phyloP scores from a whole-genome alignment of 2,329 filamentous ascomycete species.

The Epichloe sp. region DNA sequence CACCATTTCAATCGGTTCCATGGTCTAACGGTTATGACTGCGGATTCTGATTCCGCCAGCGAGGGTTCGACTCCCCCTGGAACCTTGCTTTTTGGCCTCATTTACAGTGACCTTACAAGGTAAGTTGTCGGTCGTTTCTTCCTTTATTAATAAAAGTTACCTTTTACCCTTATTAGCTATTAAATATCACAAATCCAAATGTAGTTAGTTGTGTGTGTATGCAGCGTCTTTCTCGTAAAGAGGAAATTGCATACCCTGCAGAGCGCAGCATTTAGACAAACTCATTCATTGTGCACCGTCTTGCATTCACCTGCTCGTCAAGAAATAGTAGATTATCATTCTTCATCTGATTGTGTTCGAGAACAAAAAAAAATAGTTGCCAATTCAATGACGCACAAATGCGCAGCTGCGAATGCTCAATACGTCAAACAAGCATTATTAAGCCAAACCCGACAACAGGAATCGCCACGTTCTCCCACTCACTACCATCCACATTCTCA shows the following conservation, averaged over 20 bases:
- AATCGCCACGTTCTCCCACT: neutral
- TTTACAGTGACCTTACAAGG: too few species aligned
- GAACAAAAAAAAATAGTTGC: neutral
- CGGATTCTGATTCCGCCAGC: slow-evolving; percentile 24
- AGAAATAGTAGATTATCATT: too few species aligned
- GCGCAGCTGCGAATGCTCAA: neutral
- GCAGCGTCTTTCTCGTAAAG: too few species aligned
- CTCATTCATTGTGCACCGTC: too few species aligned
- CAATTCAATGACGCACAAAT: neutral
- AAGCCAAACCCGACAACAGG: neutral
- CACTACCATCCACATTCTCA: neutral
- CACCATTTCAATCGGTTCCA: slow-evolving; percentile 18
- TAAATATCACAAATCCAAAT: too few species aligned
- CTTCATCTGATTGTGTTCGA: neutral
- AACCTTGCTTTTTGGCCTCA: slow-evolving; percentile 13
- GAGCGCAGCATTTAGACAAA: too few species aligned
- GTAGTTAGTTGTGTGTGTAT: too few species aligned
- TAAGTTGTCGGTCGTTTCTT: neutral
- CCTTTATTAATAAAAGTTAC: neutral
- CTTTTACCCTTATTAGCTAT: too few species aligned
- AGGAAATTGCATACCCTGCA: too few species aligned
- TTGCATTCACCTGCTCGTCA: too few species aligned
- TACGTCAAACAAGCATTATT: neutral
- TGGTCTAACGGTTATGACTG: slow-evolving; percentile 26
- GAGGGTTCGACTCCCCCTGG: slow-evolving; percentile 23